These are phyloP conservation scores for Eucalyptus camaldulensis DNA, from an alignment of 345 rosid genomes.

Conservation along the genomic window DNA sequence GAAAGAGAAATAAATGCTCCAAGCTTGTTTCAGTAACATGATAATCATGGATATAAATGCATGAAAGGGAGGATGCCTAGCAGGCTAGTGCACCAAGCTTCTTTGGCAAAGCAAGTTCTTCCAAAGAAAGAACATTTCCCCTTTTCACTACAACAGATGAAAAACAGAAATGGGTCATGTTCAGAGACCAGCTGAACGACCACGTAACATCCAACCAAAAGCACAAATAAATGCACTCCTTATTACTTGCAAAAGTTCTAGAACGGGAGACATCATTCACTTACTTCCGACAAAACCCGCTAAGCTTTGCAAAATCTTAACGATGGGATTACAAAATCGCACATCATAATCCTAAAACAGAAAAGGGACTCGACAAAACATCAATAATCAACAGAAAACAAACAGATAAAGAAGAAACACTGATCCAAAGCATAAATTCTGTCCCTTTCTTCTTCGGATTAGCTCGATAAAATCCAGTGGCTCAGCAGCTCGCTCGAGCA, in stretches of 20 bases:
- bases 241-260: neutral
- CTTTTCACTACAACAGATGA: neutral
- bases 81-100: neutral
- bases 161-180: neutral
- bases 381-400: neutral
- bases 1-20: neutral
- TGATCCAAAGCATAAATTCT: neutral
- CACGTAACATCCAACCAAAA: neutral
- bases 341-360: neutral
- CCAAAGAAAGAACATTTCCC: neutral
- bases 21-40: neutral
- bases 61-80: neutral
- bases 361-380: neutral
- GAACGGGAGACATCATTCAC: neutral
- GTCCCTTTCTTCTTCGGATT: neutral
- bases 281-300: neutral
- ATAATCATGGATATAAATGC: neutral
- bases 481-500: neutral
- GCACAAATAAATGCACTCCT: neutral
- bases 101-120: no score
- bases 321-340: neutral
- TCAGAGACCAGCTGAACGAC: neutral
- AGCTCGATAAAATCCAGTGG: neutral
- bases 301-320: neutral
- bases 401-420: neutral